A percentile compares a stretch with the other conserved stretches of the same genome.
Evolutionary conservation across 306 rosid genomes (phyloP).

Genomic region (Delonix regia): DNA sequence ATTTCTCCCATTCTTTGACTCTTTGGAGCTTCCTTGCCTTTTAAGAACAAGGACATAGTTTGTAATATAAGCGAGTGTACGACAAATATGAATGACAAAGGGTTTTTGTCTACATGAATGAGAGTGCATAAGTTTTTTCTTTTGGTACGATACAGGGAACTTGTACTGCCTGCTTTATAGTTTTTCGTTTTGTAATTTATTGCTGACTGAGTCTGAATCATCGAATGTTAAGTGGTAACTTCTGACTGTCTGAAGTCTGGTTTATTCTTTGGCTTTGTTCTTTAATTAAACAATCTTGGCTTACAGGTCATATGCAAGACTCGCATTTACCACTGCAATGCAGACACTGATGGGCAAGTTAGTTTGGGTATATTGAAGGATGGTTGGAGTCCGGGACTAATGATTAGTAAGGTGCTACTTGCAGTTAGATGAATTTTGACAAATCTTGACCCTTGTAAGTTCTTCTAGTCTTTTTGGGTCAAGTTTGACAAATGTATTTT

Average conservation of each 20-base stretch:
- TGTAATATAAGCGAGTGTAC: not conserved
- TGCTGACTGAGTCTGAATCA: not conserved
- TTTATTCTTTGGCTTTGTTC: slow-evolving; percentile 11
- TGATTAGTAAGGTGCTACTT: slow-evolving; percentile 75
- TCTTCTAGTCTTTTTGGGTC: slow-evolving; percentile 9
- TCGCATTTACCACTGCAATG: slow-evolving; percentile 90
- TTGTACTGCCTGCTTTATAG: not conserved
- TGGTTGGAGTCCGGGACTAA: slow-evolving; percentile 94
- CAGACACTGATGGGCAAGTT: slow-evolving; percentile 62
- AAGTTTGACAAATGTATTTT: not conserved
- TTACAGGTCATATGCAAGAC: slow-evolving; percentile 85
- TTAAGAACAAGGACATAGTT: too few relatives aligned
- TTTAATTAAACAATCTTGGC: slow-evolving; percentile 10
- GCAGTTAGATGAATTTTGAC: slow-evolving; percentile 69
- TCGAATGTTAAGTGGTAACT: not conserved
- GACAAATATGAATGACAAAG: not conserved
- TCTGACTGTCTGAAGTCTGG: slow-evolving; percentile 1
- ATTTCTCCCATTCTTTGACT: too few relatives aligned
- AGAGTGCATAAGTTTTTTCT: slow-evolving; percentile 1
- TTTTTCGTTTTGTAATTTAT: slow-evolving; percentile 1
- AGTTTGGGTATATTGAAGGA: slow-evolving; percentile 77
- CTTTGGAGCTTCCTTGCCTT: too few relatives aligned
- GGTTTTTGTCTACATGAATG: not conserved
- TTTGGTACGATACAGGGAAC: not conserved
- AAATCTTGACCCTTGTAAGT: slow-evolving; percentile 84